These are phyloP conservation scores for Bruguiera parviflora DNA, from an alignment of 345 rosid genomes.

Conservation along the genomic window DNA sequence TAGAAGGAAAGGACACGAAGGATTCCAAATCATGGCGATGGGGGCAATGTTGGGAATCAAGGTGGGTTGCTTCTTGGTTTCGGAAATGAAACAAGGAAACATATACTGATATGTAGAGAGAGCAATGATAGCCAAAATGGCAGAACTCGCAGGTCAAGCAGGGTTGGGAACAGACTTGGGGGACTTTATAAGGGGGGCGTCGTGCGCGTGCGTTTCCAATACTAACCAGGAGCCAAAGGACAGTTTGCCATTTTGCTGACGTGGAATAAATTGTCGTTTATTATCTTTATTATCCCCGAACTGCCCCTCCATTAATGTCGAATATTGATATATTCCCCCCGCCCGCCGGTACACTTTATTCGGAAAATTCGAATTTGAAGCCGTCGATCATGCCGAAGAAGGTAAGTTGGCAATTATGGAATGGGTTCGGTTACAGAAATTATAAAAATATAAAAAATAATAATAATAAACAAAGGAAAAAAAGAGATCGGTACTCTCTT, in stretches of 20 bases:
- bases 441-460: too few species aligned
- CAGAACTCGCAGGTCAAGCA: constrained; percentile 5
- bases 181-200: constrained; percentile 33
- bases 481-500: constrained; percentile 17
- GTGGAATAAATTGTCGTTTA: constrained; percentile 13
- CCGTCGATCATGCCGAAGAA: constrained; percentile 25
- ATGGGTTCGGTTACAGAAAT: not conserved
- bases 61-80: not conserved
- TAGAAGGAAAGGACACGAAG: not conserved
- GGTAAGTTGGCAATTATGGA: not conserved
- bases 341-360: not conserved
- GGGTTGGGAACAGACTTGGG: constrained; percentile 18
- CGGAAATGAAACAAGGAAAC: not conserved
- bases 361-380: constrained; percentile 25
- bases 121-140: constrained; percentile 12
- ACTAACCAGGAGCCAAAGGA: constrained; percentile 24
- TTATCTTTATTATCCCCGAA: not conserved
- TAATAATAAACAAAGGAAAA: not conserved
- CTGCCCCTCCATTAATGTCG: constrained; percentile 7
- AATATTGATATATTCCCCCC: too few species aligned
- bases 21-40: not conserved
- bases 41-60: not conserved
- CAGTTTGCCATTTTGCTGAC: constrained; percentile 31
- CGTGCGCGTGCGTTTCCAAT: constrained; percentile 38
- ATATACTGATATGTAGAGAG: not conserved